Percentiles rank a stretch among this genome's conserved stretches.
These are phyloP conservation scores for Simplicillium sp. DNA, from an alignment of 2,329 filamentous ascomycete species.

Conservation along the genomic window DNA sequence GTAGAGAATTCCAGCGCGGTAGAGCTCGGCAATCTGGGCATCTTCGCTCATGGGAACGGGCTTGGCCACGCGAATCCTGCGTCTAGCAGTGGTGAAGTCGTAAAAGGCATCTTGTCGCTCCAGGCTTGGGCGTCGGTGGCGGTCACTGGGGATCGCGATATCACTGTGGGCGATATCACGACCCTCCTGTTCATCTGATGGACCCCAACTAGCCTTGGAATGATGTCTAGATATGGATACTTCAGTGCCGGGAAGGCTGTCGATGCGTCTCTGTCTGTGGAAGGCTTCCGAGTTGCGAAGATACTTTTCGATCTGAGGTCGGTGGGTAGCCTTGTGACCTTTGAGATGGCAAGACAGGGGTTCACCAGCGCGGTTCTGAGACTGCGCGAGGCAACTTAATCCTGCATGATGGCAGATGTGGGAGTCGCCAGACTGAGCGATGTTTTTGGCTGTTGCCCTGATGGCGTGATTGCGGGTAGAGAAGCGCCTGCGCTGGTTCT, in stretches of 20 bases:
- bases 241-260: slow-evolving; percentile 1
- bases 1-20: slow-evolving; percentile 34
- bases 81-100: slow-evolving; percentile 27
- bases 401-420: background rate
- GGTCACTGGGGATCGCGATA: slow-evolving; percentile 27
- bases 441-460: slow-evolving; percentile 20
- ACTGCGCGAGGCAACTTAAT: slow-evolving; percentile 4
- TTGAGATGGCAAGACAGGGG: background rate
- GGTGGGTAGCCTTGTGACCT: slow-evolving; percentile 1
- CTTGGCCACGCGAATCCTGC: slow-evolving; percentile 15
- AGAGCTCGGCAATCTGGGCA: slow-evolving; percentile 28
- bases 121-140: slow-evolving; percentile 28
- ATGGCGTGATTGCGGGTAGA: slow-evolving; percentile 18
- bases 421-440: slow-evolving; percentile 11
- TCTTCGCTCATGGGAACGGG: slow-evolving; percentile 17
- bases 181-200: slow-evolving; percentile 18
- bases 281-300: slow-evolving; percentile 1
- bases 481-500: slow-evolving; percentile 4
- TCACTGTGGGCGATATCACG: slow-evolving; percentile 23
- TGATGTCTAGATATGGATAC: background rate
- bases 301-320: slow-evolving; percentile 6
- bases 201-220: background rate
- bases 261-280: slow-evolving; percentile 2
- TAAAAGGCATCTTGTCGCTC: slow-evolving; percentile 38
- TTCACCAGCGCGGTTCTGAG: slow-evolving; percentile 8